phyloP scores from a whole-genome alignment of 306 rosid genomes.

The Corylus heterophylla region DNA sequence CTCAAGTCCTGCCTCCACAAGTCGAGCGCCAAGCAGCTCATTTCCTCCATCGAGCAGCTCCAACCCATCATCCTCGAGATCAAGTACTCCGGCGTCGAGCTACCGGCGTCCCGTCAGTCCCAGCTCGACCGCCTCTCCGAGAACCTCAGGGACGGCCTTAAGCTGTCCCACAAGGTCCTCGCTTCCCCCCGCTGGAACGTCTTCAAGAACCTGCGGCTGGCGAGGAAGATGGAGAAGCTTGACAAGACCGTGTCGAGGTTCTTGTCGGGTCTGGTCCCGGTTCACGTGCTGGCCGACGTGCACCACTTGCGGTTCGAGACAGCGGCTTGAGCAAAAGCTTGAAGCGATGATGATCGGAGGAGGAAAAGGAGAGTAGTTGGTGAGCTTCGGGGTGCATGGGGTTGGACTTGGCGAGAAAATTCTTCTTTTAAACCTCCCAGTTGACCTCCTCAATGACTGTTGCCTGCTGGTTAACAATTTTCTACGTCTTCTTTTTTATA shows the following conservation, averaged over 20 bases:
- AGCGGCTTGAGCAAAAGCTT: constrained; percentile 36
- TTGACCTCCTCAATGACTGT: too few species aligned
- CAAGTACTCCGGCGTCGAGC: constrained; percentile 80
- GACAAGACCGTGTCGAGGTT: constrained; percentile 58
- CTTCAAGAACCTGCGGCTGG: constrained; percentile 63
- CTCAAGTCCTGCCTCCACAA: constrained; percentile 57
- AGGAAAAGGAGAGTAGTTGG: constrained; percentile 47
- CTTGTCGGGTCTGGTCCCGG: constrained; percentile 60
- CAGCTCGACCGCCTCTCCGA: constrained; percentile 71
- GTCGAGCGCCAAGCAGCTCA: constrained; percentile 59
- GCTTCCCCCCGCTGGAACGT: constrained; percentile 66
- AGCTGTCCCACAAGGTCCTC: constrained; percentile 61
- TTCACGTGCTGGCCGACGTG: constrained; percentile 74
- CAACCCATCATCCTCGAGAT: constrained; percentile 66
- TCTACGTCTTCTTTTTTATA: too few species aligned
- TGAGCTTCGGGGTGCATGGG: too few species aligned
- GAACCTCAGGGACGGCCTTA: constrained; percentile 54
- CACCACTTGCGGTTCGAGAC: constrained; percentile 54
- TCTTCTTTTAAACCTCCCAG: too few species aligned
- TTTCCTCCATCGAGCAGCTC: constrained; percentile 28
- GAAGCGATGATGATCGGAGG: constrained; percentile 65
- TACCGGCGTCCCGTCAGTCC: constrained; percentile 49
- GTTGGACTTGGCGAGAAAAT: too few species aligned
- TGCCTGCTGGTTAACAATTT: too few species aligned
- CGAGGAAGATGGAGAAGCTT: constrained; percentile 74